Conservation (phyloP, 768 basidiomycete genomes). For the Tylopilus felleus region DNA sequence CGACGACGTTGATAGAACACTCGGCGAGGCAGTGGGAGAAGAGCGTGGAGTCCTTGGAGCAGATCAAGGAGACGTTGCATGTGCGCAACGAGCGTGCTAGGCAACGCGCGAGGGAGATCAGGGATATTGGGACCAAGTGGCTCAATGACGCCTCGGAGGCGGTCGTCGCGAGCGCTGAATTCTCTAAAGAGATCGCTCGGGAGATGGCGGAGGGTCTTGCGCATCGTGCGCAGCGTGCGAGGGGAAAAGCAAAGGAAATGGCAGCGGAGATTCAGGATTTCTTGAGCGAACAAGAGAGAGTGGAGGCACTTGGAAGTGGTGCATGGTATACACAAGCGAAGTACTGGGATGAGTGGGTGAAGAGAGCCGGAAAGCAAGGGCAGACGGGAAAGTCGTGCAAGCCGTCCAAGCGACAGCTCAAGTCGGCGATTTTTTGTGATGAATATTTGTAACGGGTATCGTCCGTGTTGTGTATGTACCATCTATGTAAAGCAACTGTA, state of each 20-base stretch:
- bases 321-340: conserved; percentile 18
- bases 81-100: conserved; percentile 51
- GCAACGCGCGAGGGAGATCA: conserved; percentile 51
- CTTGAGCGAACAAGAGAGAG: conserved; percentile 20
- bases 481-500: conserved; percentile 17
- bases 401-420: conserved; percentile 9
- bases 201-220: conserved; percentile 36
- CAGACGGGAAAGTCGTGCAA: conserved; percentile 14
- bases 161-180: conserved; percentile 38
- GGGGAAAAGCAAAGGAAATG: conserved; percentile 43
- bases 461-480: conserved; percentile 20
- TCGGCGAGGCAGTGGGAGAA: conserved; percentile 38
- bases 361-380: conserved; percentile 1
- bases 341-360: conserved; percentile 21
- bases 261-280: conserved; percentile 33
- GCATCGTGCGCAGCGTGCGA: conserved; percentile 43
- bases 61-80: conserved; percentile 39
- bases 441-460: not conserved
- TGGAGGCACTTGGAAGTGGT: conserved; percentile 12
- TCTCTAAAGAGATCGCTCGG: conserved; percentile 43
- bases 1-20: conserved; percentile 41
- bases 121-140: conserved; percentile 45
- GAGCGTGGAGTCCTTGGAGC: conserved; percentile 36
- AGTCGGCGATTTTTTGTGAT: conserved; percentile 9
- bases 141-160: conserved; percentile 41